Evolutionary conservation across 2,329 filamentous ascomycete species (phyloP).

Genomic region (Fusarium neocosmosporiellum): DNA sequence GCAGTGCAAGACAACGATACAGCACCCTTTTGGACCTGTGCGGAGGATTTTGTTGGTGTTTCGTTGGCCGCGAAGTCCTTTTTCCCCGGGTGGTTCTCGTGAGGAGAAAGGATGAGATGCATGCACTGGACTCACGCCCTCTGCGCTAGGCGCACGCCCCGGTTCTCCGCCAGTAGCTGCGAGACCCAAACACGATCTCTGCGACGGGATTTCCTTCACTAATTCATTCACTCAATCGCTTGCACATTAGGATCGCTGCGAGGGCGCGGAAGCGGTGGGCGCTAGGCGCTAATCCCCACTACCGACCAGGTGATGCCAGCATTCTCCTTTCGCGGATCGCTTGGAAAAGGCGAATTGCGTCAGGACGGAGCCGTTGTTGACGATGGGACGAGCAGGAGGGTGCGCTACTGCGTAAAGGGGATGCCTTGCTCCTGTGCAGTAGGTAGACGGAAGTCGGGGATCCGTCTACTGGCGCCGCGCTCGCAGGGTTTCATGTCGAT

Average conservation of each 20-base stretch:
- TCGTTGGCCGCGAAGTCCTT: conserved; percentile 18
- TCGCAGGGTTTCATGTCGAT: not conserved
- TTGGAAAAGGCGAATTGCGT: conserved; percentile 20
- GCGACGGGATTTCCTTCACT: conserved; percentile 7
- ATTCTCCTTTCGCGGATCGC: conserved; percentile 15
- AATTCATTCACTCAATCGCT: not conserved
- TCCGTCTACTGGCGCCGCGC: not conserved
- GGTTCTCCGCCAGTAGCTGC: not conserved
- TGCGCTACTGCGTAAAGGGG: conserved; percentile 7
- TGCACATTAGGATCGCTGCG: not conserved
- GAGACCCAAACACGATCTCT: not conserved
- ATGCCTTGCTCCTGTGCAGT: not conserved
- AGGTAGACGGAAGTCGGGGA: conserved; percentile 12
- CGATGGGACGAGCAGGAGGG: not conserved
- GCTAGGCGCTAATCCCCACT: conserved; percentile 13
- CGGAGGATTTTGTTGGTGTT: conserved; percentile 21
- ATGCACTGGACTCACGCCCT: not conserved
- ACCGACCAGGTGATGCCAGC: conserved; percentile 6
- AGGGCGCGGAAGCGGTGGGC: conserved; percentile 11
- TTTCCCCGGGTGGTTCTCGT: conserved; percentile 33
- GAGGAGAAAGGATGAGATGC: conserved; percentile 26
- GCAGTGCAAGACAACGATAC: not conserved
- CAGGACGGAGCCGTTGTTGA: conserved; percentile 19
- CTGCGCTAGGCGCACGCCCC: conserved; percentile 12
- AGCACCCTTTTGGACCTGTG: conserved; percentile 5